These are phyloP conservation scores for Xylaria telfairii DNA, from an alignment of 495 filamentous ascomycete genomes.

Conservation along the genomic window DNA sequence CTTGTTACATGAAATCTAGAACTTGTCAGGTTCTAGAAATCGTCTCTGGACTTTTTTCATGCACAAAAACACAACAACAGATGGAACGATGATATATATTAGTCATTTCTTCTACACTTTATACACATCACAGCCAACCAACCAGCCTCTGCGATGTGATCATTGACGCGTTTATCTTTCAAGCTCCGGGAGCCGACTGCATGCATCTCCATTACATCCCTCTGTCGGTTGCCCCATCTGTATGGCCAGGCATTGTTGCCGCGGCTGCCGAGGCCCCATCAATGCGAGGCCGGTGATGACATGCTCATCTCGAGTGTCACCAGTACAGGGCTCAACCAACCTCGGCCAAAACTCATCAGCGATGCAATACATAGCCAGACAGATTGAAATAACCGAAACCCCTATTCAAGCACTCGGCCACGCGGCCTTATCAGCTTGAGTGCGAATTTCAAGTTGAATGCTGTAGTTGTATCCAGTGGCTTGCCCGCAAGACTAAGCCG, in stretches of 20 bases:
- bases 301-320: neutral
- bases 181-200: slow-evolving; percentile 2
- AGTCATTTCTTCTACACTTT: slow-evolving; percentile 24
- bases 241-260: slow-evolving; percentile 1
- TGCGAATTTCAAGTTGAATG: neutral
- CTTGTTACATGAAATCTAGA: neutral
- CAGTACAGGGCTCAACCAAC: neutral
- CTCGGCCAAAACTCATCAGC: slow-evolving; percentile 18
- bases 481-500: slow-evolving; percentile 9
- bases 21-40: neutral
- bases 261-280: neutral
- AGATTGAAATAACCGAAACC: neutral
- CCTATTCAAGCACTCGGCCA: slow-evolving; percentile 14
- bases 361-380: slow-evolving; percentile 12
- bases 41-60: neutral
- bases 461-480: slow-evolving; percentile 23
- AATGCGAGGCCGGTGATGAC: neutral
- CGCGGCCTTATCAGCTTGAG: neutral
- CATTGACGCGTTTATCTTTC: slow-evolving; percentile 7
- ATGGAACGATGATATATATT: slow-evolving; percentile 19
- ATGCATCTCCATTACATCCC: slow-evolving; percentile 16
- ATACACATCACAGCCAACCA: slow-evolving; percentile 20
- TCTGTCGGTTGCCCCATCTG: neutral
- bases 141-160: slow-evolving; percentile 6
- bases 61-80: neutral